Evolutionary conservation across 129 eudicot genomes (phyloP).

Genomic region (Flaveria bidentis): DNA sequence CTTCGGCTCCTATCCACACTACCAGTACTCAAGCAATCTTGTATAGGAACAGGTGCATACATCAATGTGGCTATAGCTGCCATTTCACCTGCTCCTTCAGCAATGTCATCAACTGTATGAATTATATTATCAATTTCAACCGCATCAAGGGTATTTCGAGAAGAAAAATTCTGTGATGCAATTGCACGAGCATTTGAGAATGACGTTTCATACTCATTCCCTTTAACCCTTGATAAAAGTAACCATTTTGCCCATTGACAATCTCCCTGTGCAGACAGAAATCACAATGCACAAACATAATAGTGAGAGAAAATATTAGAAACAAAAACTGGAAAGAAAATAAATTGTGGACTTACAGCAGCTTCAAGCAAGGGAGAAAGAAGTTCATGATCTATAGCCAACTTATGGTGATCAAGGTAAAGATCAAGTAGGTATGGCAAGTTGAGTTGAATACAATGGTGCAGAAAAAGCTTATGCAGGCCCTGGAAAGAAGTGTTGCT

Average conservation of each 20-base stretch:
- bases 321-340: not conserved
- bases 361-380: constrained; percentile 60
- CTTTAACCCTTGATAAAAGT: constrained; percentile 71
- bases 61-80: constrained; percentile 93
- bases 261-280: constrained; percentile 64
- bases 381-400: constrained; percentile 59
- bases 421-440: constrained; percentile 84
- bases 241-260: constrained; percentile 92
- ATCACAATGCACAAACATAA: constrained; percentile 17
- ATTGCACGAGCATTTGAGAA: constrained; percentile 83
- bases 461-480: constrained; percentile 80
- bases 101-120: constrained; percentile 91
- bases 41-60: constrained; percentile 87
- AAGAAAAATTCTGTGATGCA: constrained; percentile 52
- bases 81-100: constrained; percentile 95
- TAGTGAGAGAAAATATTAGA: constrained; percentile 6
- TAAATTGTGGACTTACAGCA: constrained; percentile 52
- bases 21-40: constrained; percentile 90
- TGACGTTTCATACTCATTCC: constrained; percentile 92
- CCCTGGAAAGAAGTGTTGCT: constrained; percentile 53
- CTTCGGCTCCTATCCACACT: constrained; percentile 74
- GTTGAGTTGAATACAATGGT: constrained; percentile 70
- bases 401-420: constrained; percentile 87
- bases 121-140: constrained; percentile 68
- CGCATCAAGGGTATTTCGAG: constrained; percentile 51